These are phyloP conservation scores for Colletotrichum siamense DNA, from an alignment of 2,329 filamentous ascomycete species.

Conservation along the genomic window DNA sequence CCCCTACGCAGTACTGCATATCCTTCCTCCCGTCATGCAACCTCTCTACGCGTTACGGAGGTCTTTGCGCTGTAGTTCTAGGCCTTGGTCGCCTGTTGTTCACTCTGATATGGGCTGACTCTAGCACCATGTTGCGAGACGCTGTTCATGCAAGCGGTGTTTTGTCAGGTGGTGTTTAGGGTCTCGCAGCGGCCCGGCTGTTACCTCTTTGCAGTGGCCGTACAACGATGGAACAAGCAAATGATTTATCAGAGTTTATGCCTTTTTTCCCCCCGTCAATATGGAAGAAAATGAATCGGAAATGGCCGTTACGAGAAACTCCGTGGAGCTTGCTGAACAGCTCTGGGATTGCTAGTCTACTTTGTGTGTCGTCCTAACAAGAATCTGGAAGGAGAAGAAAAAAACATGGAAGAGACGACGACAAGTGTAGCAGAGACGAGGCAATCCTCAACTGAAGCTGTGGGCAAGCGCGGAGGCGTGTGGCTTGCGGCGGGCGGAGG, in stretches of 20 bases:
- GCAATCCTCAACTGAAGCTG: not conserved
- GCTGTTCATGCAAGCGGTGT: conserved; percentile 4
- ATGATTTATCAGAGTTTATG: conserved; percentile 4
- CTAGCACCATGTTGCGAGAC: conserved; percentile 15
- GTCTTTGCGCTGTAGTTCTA: not conserved
- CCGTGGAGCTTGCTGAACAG: not conserved
- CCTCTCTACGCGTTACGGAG: not conserved
- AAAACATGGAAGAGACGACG: not conserved
- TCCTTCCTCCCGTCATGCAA: not conserved
- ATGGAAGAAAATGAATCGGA: not conserved
- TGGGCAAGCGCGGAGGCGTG: not conserved
- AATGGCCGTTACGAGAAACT: conserved; percentile 11
- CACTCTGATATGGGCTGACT: conserved; percentile 5
- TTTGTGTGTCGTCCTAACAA: not conserved
- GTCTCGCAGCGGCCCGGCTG: not conserved
- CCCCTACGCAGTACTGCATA: not conserved
- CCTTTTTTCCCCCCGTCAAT: not conserved
- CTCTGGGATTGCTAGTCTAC: not conserved
- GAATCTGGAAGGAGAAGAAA: not conserved
- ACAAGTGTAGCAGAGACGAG: not conserved
- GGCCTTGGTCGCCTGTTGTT: not conserved
- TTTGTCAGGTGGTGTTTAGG: not conserved
- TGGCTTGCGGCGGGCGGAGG: conserved; percentile 2
- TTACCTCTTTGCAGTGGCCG: not conserved
- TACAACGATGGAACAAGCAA: not conserved